A percentile compares a stretch with the other conserved stretches of the same genome.
Conservation (phyloP, 768 basidiomycete genomes). For the Hypholoma fasciculare region DNA sequence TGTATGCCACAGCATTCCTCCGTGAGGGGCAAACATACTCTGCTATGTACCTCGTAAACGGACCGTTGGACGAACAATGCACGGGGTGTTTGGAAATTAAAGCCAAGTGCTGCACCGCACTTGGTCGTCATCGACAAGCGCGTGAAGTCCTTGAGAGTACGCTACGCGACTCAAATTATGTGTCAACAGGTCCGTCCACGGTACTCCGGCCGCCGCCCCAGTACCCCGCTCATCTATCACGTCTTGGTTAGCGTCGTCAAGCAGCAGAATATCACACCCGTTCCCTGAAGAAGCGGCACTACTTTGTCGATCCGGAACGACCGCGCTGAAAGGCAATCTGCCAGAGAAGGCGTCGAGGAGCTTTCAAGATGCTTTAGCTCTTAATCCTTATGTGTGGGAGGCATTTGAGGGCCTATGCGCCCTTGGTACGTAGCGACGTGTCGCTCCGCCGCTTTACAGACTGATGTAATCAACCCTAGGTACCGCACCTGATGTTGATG, state of each 20-base stretch:
- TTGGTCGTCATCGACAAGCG: constrained; percentile 79
- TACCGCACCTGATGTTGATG: constrained; percentile 68
- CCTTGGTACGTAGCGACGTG: constrained; percentile 53
- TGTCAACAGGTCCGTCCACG: constrained; percentile 55
- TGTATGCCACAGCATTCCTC: constrained; percentile 79
- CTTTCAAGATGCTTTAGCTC: constrained; percentile 68
- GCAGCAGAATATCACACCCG: constrained; percentile 49
- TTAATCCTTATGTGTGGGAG: constrained; percentile 88
- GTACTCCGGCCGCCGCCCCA: constrained; percentile 5
- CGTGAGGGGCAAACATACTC: constrained; percentile 72
- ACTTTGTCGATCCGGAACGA: constrained; percentile 73
- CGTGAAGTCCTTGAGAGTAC: constrained; percentile 68
- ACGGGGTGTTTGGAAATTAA: constrained; percentile 80
- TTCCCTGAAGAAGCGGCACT: constrained; percentile 76
- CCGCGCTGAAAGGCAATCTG: constrained; percentile 79
- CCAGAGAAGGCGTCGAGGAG: constrained; percentile 69
- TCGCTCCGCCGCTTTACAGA: constrained; percentile 8
- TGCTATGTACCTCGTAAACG: constrained; percentile 68
- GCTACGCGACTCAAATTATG: constrained; percentile 49
- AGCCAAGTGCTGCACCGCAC: constrained; percentile 67
- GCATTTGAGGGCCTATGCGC: constrained; percentile 87
- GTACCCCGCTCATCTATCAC: constrained; percentile 13
- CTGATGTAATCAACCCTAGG: constrained; percentile 42
- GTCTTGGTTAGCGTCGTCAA: constrained; percentile 49
- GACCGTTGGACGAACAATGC: constrained; percentile 60